Evolutionary conservation across 768 basidiomycete species (phyloP).

Genomic region (Phylloporus sp.): DNA sequence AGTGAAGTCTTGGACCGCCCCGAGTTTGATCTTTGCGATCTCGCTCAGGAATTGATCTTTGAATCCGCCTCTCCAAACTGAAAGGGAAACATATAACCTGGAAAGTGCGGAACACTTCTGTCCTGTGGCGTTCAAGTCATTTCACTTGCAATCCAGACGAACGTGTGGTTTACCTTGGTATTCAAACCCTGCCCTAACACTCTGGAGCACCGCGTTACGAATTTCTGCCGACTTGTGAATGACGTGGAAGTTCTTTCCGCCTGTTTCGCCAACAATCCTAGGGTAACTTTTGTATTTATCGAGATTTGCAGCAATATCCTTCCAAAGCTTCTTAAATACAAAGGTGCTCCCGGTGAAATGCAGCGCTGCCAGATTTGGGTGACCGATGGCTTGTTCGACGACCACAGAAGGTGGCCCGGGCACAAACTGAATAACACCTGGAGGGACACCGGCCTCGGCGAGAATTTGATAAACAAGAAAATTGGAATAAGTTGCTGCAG

Average conservation of each 20-base stretch:
- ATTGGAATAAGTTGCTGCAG: constrained; percentile 91
- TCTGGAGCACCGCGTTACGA: constrained; percentile 85
- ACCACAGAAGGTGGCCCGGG: constrained; percentile 85
- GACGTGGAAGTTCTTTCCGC: constrained; percentile 98
- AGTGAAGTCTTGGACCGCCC: constrained; percentile 64
- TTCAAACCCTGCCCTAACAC: constrained; percentile 86
- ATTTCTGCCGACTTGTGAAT: constrained; percentile 86
- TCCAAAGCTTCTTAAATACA: constrained; percentile 95
- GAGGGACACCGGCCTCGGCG: constrained; percentile 88
- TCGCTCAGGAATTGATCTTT: constrained; percentile 72
- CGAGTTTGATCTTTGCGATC: constrained; percentile 81
- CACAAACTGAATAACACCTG: constrained; percentile 95
- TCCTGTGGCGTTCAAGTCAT: constrained; percentile 37
- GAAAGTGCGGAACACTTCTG: constrained; percentile 98
- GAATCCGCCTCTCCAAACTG: constrained; percentile 83
- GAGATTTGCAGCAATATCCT: constrained; percentile 84
- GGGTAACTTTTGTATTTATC: constrained; percentile 88
- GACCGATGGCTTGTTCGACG: constrained; percentile 76
- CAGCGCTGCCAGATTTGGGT: constrained; percentile 77
- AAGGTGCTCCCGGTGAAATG: constrained; percentile 97
- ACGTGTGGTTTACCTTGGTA: constrained; percentile 65
- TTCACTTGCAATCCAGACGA: not conserved
- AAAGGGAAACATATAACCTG: constrained; percentile 82
- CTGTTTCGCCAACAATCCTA: constrained; percentile 95
- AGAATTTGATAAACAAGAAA: constrained; percentile 90